phyloP scores from a whole-genome alignment of 139 green algal species.

The Gonium pectorale region DNA sequence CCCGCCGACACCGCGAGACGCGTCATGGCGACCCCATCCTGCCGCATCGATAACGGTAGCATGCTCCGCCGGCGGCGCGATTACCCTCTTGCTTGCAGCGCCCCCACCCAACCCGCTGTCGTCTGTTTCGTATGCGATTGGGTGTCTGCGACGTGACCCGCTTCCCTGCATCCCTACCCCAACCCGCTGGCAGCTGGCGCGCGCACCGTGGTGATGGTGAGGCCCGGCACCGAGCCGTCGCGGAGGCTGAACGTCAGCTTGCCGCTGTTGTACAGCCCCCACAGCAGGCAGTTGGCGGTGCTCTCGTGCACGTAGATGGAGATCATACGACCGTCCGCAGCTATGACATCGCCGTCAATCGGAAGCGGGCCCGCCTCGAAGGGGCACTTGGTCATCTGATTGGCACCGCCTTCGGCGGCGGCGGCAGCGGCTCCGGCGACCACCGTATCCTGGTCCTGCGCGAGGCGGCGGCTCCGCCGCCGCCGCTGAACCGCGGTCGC shows the following conservation, averaged over 20 bases:
- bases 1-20: no score
- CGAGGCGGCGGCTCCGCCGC: background rate
- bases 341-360: constrained; percentile 23
- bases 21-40: no score
- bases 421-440: background rate
- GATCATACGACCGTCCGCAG: constrained; percentile 33
- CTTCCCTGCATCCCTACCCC: no score
- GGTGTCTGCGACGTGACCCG: no score
- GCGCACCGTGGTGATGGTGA: constrained; percentile 58
- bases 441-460: background rate
- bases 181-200: no score
- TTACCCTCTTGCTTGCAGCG: no score
- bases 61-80: no score
- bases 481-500: background rate
- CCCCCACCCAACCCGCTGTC: no score
- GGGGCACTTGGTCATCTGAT: constrained; percentile 35
- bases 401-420: background rate
- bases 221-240: constrained; percentile 47
- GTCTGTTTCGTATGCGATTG: no score
- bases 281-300: constrained; percentile 57
- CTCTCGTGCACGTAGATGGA: constrained; percentile 55
- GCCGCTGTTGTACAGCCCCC: constrained; percentile 43
- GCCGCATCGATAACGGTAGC: no score
- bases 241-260: constrained; percentile 24
- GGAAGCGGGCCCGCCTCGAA: constrained; percentile 48